Evolutionary conservation across 2,329 filamentous ascomycete genomes (phyloP).

Genomic region (Keithomyces neogunnii): DNA sequence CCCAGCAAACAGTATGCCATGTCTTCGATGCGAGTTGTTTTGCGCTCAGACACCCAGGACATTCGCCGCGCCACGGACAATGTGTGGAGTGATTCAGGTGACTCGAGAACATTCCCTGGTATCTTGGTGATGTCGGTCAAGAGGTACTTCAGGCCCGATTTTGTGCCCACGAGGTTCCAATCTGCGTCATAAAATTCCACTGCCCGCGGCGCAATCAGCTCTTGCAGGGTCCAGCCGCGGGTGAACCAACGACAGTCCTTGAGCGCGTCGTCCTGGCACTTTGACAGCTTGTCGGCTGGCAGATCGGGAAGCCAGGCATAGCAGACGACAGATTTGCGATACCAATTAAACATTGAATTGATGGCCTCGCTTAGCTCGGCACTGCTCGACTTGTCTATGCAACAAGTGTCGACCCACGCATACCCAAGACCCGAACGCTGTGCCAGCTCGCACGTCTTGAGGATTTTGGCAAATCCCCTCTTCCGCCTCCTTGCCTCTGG

Average conservation of each 20-base stretch:
- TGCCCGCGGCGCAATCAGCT: constrained; percentile 13
- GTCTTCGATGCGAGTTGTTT: constrained; percentile 13
- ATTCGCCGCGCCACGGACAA: constrained; percentile 9
- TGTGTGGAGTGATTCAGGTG: background rate
- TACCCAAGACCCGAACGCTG: constrained; percentile 9
- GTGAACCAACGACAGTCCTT: constrained; percentile 4
- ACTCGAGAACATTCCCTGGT: constrained; percentile 9
- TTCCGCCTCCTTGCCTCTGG: constrained; percentile 3
- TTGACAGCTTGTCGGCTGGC: background rate
- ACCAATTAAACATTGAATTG: constrained; percentile 6
- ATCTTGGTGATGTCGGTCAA: constrained; percentile 16
- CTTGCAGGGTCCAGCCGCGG: constrained; percentile 9
- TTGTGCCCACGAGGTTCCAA: constrained; percentile 12
- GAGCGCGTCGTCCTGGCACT: background rate
- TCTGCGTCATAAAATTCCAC: constrained; percentile 16
- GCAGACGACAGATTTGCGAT: constrained; percentile 1
- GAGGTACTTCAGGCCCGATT: constrained; percentile 10
- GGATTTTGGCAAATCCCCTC: constrained; percentile 17
- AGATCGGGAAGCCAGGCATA: constrained; percentile 4
- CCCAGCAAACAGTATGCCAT: constrained; percentile 16
- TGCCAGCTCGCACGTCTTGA: constrained; percentile 11
- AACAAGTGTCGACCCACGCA: constrained; percentile 18
- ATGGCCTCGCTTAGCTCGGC: constrained; percentile 5
- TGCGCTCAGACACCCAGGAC: constrained; percentile 11
- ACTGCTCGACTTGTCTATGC: constrained; percentile 7